Evolutionary conservation across 2,329 filamentous ascomycete genomes (phyloP).

Genomic region (Lecanicillium sp.): DNA sequence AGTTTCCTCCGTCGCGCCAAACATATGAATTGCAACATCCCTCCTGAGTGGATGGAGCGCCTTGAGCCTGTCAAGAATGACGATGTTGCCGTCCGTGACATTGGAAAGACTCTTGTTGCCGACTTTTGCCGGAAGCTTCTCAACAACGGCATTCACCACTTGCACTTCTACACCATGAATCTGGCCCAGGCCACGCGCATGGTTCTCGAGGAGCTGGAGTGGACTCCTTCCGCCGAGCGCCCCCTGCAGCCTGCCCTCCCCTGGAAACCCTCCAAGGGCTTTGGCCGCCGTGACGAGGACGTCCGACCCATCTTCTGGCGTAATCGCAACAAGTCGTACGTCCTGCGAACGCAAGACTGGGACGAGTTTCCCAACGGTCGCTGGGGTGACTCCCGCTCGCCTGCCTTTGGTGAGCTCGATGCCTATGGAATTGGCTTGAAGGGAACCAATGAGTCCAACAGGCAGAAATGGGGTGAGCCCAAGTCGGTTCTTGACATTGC

Average conservation of each 20-base stretch:
- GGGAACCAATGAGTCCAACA: constrained; percentile 91
- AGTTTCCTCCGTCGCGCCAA: constrained; percentile 84
- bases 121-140: constrained; percentile 85
- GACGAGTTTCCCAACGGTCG: constrained; percentile 98
- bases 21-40: constrained; percentile 83
- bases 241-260: constrained; percentile 85
- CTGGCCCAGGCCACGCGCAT: constrained; percentile 88
- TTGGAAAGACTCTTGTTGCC: constrained; percentile 79
- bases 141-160: constrained; percentile 70
- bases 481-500: constrained; percentile 72
- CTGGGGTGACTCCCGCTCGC: constrained; percentile 95
- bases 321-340: constrained; percentile 91
- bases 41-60: constrained; percentile 68
- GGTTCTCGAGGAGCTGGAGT: constrained; percentile 81
- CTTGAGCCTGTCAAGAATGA: constrained; percentile 96
- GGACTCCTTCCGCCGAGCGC: constrained; percentile 68
- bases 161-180: constrained; percentile 99
- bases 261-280: constrained; percentile 89
- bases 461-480: constrained; percentile 88
- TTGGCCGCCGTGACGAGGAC: constrained; percentile 85
- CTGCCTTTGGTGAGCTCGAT: constrained; percentile 91
- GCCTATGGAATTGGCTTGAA: constrained; percentile 90
- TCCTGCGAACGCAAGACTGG: constrained; percentile 94
- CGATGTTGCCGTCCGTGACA: constrained; percentile 81
- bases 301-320: constrained; percentile 98